Conservation (phyloP, 1,284 basidiomycete genomes). For the Ustilago sp. region DNA sequence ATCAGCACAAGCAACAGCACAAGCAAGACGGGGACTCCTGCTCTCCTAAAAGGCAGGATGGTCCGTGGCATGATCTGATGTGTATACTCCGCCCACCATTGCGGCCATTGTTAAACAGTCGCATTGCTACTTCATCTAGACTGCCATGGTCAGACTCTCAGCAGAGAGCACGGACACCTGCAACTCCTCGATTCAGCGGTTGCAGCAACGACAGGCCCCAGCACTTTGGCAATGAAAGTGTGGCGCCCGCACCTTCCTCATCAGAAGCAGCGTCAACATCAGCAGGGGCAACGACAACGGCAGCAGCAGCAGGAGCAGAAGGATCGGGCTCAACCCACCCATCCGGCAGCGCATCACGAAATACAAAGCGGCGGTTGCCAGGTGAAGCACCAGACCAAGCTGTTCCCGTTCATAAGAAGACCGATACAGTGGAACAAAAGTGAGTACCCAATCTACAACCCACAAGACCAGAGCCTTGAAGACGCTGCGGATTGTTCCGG, state of each 20-base stretch:
- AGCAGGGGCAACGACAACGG: conserved; percentile 1
- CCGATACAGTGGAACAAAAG: conserved; percentile 22
- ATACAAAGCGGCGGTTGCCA: background rate
- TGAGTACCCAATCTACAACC: conserved; percentile 12
- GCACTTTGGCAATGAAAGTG: background rate
- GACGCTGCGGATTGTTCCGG: background rate
- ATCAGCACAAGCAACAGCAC: background rate
- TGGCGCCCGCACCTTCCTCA: conserved; percentile 29
- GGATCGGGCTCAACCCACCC: conserved; percentile 14
- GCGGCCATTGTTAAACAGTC: conserved; percentile 6
- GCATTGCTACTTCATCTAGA: background rate
- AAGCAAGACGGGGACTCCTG: background rate
- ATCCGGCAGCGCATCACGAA: background rate
- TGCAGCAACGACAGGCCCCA: conserved; percentile 14
- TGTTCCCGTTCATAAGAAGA: conserved; percentile 9
- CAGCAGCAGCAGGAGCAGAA: conserved; percentile 8
- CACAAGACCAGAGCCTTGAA: background rate
- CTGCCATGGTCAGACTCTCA: background rate
- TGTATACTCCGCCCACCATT: conserved; percentile 29
- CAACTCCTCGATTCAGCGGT: background rate
- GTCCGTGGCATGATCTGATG: conserved; percentile 11
- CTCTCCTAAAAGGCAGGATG: conserved; percentile 3
- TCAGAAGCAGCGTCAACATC: conserved; percentile 13
- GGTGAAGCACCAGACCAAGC: conserved; percentile 3
- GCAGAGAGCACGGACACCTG: background rate